Percentiles rank a stretch among this genome's conserved stretches.
These are phyloP conservation scores for Phytophthora capsici DNA, from an alignment of 352 stramenopile species.

Conservation along the genomic window DNA sequence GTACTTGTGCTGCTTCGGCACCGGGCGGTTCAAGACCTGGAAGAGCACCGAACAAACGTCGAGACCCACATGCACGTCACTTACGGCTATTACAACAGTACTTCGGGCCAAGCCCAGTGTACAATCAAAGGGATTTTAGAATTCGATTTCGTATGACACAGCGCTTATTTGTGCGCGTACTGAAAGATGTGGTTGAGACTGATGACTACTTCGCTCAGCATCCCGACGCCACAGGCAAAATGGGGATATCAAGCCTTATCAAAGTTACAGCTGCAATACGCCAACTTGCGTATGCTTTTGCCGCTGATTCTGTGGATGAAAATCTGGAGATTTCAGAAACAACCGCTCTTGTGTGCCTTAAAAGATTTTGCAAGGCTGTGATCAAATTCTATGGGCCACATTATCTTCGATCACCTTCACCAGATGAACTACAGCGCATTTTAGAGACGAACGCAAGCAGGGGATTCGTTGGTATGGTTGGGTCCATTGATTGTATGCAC, in stretches of 20 bases:
- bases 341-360: not conserved
- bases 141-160: slow-evolving; percentile 1
- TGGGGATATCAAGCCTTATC: slow-evolving; percentile 4
- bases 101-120: not conserved
- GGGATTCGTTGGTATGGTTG: slow-evolving; percentile 8
- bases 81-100: not conserved
- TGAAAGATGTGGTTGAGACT: not conserved
- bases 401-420: not conserved
- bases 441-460: not conserved
- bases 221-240: not conserved
- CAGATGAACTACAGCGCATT: not conserved
- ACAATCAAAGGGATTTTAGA: not conserved
- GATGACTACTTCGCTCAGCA: slow-evolving; percentile 1
- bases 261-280: slow-evolving; percentile 1
- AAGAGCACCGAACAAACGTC: not conserved
- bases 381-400: not conserved
- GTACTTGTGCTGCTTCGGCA: no score
- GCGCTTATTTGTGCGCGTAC: not conserved
- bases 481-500: slow-evolving; percentile 10
- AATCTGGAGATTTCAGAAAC: not conserved
- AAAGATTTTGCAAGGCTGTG: not conserved
- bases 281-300: not conserved
- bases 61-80: not conserved
- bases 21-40: no score
- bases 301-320: no score